Evolutionary conservation across 768 basidiomycete species (phyloP), one percentile per base, ranked within the genome.

Genomic region (Hydnomerulius pinastri): DNA sequence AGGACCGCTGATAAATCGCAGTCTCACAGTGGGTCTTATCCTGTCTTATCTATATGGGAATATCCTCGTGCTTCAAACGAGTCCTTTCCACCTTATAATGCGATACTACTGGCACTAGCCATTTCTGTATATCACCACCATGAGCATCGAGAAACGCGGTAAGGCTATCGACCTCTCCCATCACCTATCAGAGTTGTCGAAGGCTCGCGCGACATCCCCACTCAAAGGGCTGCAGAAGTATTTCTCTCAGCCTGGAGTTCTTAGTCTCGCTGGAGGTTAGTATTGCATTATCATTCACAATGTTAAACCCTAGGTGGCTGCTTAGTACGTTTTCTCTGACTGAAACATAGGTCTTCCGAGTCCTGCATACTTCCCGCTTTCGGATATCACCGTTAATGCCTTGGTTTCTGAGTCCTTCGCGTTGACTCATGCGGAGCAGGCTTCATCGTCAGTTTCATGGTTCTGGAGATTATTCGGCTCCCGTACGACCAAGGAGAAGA

Each of bases 301-400:
- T 45, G 24, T 33, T n/a, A 15, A 33, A 33, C 32, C 15, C 17
- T n/a, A 33, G 6, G 13, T 3, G 1, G 23, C 17, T 25, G 15
- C 24, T 6, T 41, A 25, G 17, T 39, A 39, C 27, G 13, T n/a
- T n/a, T 6, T 23, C 39, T 30, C 27, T 56, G 10, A 40, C n/a
- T 24, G 23, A 29, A 18, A 30, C 43, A 27, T 33, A 85, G 87
- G 87, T 10, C 60, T 87, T 21, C 89, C 90, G 0, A 76, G 73
- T 53, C 81, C 87, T 7, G 76, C 75, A 0, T 85, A 83, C 63
- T 92, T 89, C 64, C 87, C 87, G 0, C 87, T 87, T 62, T 75
- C 83, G 18, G 71, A 75, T 25, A 56, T 92, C 37, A 78, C 79
- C 2, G 83, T 79, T 12, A 74, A 82, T 28, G 73, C 76, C 7